Percentiles rank a stretch among this genome's conserved stretches.
Evolutionary conservation across 2,329 filamentous ascomycete genomes (phyloP).

Genomic region (Fusarium veterinarium): DNA sequence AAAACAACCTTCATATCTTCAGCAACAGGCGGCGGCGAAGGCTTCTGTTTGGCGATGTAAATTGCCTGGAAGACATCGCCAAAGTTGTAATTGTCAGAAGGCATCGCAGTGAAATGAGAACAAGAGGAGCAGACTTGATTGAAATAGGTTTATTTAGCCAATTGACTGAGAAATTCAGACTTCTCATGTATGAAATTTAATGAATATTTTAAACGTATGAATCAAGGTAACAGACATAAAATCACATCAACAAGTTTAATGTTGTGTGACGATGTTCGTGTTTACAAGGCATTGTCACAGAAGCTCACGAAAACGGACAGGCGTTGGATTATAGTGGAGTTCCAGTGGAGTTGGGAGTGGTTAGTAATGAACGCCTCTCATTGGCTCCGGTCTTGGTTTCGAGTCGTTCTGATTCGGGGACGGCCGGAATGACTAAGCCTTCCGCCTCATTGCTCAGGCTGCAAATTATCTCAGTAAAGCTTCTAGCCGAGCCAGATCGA

Average conservation of each 20-base stretch:
- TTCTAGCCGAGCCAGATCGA: slow-evolving; percentile 58
- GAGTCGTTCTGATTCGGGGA: slow-evolving; percentile 52
- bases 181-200: neutral
- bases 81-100: slow-evolving; percentile 49
- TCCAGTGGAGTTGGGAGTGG: slow-evolving; percentile 18
- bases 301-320: slow-evolving; percentile 35
- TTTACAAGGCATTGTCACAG: slow-evolving; percentile 12
- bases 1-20: slow-evolving; percentile 54
- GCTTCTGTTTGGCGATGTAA: slow-evolving; percentile 54
- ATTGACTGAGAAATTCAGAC: neutral
- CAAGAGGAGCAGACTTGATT: slow-evolving; percentile 12
- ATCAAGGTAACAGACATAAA: neutral
- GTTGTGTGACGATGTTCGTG: slow-evolving; percentile 9
- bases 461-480: slow-evolving; percentile 59
- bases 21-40: slow-evolving; percentile 40
- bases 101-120: slow-evolving; percentile 38
- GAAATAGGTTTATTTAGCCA: slow-evolving; percentile 22
- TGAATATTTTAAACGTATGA: neutral
- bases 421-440: slow-evolving; percentile 56
- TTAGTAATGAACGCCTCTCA: slow-evolving; percentile 51
- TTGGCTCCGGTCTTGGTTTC: slow-evolving; percentile 46
- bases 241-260: slow-evolving; percentile 5
- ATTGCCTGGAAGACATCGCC: slow-evolving; percentile 52
- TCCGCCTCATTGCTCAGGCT: slow-evolving; percentile 56
- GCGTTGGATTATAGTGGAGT: slow-evolving; percentile 26